These are phyloP conservation scores for Diospyros lotus DNA, from an alignment of 148 eudicot genomes.

Conservation along the genomic window DNA sequence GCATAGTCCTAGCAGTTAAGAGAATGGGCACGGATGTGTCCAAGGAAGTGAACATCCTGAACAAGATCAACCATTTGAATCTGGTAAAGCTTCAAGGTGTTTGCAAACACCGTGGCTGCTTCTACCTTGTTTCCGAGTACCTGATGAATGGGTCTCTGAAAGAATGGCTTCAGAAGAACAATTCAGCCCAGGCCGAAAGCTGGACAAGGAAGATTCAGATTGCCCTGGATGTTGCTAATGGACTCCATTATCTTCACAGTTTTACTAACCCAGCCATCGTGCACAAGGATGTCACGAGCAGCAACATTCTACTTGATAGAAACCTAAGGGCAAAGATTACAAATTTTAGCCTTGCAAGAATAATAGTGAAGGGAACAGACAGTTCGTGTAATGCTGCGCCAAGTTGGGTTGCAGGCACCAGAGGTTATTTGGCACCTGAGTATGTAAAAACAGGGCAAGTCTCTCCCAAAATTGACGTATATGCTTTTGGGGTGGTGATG, in stretches of 20 bases:
- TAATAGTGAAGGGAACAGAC: conserved; percentile 9
- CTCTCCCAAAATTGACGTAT: conserved; percentile 39
- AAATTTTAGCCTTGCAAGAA: conserved; percentile 29
- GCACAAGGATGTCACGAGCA: conserved; percentile 35
- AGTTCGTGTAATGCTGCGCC: background rate
- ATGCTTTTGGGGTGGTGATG: conserved; percentile 44
- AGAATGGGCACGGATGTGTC: conserved; percentile 34
- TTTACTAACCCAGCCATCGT: conserved; percentile 42
- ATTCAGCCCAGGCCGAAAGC: background rate
- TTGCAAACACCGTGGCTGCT: conserved; percentile 34
- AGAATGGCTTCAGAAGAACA: conserved; percentile 38
- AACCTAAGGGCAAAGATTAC: conserved; percentile 41
- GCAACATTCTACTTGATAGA: conserved; percentile 36
- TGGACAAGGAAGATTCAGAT: conserved; percentile 32
- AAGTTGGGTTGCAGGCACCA: conserved; percentile 22
- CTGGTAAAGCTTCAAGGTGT: conserved; percentile 51
- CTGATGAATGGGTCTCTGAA: conserved; percentile 53
- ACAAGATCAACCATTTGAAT: conserved; percentile 64
- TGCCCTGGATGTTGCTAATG: conserved; percentile 43
- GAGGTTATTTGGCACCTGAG: conserved; percentile 52
- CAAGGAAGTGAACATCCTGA: conserved; percentile 45
- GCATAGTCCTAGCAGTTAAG: conserved; percentile 48
- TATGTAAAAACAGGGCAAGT: conserved; percentile 24
- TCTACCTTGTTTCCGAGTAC: conserved; percentile 62
- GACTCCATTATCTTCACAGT: conserved; percentile 44